Evolutionary conservation across 2,329 filamentous ascomycete genomes (phyloP).

Genomic region (Zasmidium cellare): DNA sequence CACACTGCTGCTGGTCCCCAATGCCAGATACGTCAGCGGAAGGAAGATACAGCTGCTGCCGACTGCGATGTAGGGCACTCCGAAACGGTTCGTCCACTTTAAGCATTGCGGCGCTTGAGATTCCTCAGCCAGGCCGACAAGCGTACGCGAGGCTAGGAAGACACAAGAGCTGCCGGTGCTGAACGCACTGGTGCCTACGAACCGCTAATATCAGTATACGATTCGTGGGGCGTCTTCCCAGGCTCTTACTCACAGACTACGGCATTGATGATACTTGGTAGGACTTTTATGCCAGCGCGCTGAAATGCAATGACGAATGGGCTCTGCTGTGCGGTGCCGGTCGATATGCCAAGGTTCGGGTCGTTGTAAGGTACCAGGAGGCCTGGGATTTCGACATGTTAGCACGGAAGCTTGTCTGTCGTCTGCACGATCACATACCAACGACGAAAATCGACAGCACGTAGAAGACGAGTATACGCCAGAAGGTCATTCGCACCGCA

Average conservation of each 20-base stretch:
- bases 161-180: constrained; percentile 53
- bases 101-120: constrained; percentile 54
- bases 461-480: constrained; percentile 36
- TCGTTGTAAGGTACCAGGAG: constrained; percentile 33
- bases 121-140: constrained; percentile 51
- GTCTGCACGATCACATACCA: constrained; percentile 14
- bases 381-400: constrained; percentile 1
- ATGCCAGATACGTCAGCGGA: constrained; percentile 17
- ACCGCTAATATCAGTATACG: constrained; percentile 31
- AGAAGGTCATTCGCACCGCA: constrained; percentile 36
- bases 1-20: constrained; percentile 16
- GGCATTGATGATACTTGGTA: constrained; percentile 70
- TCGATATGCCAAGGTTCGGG: constrained; percentile 29
- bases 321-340: constrained; percentile 45
- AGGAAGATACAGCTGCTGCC: constrained; percentile 15
- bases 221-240: no score
- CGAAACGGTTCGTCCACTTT: constrained; percentile 34
- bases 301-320: constrained; percentile 68
- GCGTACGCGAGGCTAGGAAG: constrained; percentile 56
- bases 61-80: constrained; percentile 15
- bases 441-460: constrained; percentile 27
- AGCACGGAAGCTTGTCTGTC: no score
- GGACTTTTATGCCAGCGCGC: constrained; percentile 58
- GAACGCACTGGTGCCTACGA: constrained; percentile 12
- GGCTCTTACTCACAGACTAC: constrained; percentile 53